Evolutionary conservation across 2,329 filamentous ascomycete genomes (phyloP), one percentile per base, ranked within the genome.

Genomic region (Neonectria faginata): DNA sequence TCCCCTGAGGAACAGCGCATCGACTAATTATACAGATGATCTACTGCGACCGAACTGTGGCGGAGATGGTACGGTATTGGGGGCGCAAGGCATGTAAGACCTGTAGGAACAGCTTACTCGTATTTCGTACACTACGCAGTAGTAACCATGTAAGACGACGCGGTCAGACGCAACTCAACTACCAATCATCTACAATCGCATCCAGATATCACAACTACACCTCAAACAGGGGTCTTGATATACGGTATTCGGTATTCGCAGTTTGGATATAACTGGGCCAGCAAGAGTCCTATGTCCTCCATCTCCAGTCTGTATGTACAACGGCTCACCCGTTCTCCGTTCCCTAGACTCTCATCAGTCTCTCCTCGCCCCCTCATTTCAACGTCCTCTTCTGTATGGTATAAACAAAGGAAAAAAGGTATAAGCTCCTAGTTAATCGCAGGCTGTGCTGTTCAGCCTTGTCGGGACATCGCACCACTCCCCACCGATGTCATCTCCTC

Each of bases 381-480:
- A 48, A 66, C 62, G n/a, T 51, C 51, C 44, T 52, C 62, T 62
- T 54, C 55, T 39, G 50, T 36, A 54, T 54, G 61, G 61, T 64
- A 67, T 64, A 57, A 62, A 75, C 73, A 76, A 76, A 76, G 55
- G 72, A 67, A 76, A 75, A 55, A 53, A 59, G 42, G 42, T 53
- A 64, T 65, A 69, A 67, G 56, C 64, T 65, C 52, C 50, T 58
- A 64, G 56, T 68, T 72, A 70, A 63, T 70, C 63, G 60, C 67
- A 66, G 65, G 65, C 69, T 64, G 70, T 66, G 64, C 57, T 55
- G 58, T 51, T 74, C 72, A 73, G 68, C 73, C 73, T 73, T 73
- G 67, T 72, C 65, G 66, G 66, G 64, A 69, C 68, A 74, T 73
- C 68, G 69, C 53, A 74, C 72, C 60, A 74, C 69, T 74, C 71